Base-by-base conservation (phyloP, 108 stramenopile genomes). In the Stephanodiscus triporus region DNA sequence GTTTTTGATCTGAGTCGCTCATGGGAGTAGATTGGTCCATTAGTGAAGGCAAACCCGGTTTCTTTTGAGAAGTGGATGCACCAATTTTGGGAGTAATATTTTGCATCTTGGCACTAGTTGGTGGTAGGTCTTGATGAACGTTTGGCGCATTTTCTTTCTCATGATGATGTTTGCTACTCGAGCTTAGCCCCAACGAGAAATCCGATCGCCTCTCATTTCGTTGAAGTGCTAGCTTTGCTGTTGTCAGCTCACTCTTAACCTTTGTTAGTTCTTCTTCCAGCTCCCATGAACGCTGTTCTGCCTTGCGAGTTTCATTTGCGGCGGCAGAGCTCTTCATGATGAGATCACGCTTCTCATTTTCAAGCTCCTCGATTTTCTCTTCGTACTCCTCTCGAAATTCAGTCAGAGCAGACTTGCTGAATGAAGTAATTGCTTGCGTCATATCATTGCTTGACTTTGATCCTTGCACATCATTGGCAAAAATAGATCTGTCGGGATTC, bases 311-410 rank as follows among this genome's bases (percentile, higher is more conserved):
- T 34, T 92, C 91, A 26, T 86, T 85, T 11, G 81, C 70, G 13
- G 88, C 86, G 13, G 94, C 86, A 27, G 90, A 87, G 58, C 91
- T 87, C 55, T 84, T 87, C 94, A 95, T 92, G 14, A 95, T 73
- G 11, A 95, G 81, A 36, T 91, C 87, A 3, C 91, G 84, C 61
- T 92, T 95, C 66, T 95, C 94, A 54, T 87, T 88, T 48, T 87
- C 88, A 59, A 95, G 50, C 30, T 72, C 66, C 32, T 84, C 72
- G 24, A 92, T 87, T 19, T 63, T 86, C 64, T 91, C 94, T 51
- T 92, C 91, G 65, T 87, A 95, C 62, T 92, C 94, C 17, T 76
- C 67, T 20, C 85, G 86, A 54, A 90, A 84, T 59, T 87, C 78
- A 8, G 76, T 74, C 6, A 95, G 67, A 14, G 89, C 78, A 8